Conservation (phyloP, 2,329 filamentous ascomycete genomes). For the Colletotrichum simmondsii region DNA sequence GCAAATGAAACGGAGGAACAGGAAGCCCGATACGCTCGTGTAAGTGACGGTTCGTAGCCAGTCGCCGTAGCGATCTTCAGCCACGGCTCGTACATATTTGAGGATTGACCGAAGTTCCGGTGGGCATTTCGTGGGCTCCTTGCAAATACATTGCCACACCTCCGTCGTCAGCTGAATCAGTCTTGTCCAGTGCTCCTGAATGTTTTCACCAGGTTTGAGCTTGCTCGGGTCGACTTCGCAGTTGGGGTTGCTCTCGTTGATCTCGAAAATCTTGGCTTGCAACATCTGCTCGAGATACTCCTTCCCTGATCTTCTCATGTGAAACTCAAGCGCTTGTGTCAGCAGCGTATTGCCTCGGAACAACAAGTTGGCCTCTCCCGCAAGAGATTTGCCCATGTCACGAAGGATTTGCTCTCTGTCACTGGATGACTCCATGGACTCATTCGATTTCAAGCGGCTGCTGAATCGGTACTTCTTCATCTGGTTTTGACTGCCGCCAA, state of each 20-base stretch:
- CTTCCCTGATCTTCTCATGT: slow-evolving; percentile 94
- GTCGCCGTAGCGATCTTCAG: slow-evolving; percentile 93
- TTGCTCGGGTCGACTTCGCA: slow-evolving; percentile 96
- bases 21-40: slow-evolving; percentile 93
- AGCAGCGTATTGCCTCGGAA: slow-evolving; percentile 95
- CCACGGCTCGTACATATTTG: slow-evolving; percentile 90
- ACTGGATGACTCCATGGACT: slow-evolving; percentile 69
- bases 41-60: slow-evolving; percentile 91
- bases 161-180: slow-evolving; percentile 82
- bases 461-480: slow-evolving; percentile 80
- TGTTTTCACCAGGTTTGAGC: slow-evolving; percentile 72
- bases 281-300: slow-evolving; percentile 92
- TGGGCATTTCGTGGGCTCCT: slow-evolving; percentile 80
- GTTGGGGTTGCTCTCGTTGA: slow-evolving; percentile 89
- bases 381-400: slow-evolving; percentile 82
- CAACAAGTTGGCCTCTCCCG: slow-evolving; percentile 90
- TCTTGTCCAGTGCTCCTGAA: slow-evolving; percentile 85
- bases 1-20: slow-evolving; percentile 95
- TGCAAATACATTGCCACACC: slow-evolving; percentile 85
- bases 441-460: slow-evolving; percentile 76
- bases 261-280: slow-evolving; percentile 85
- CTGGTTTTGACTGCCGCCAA: slow-evolving; percentile 79
- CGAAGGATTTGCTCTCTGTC: slow-evolving; percentile 79
- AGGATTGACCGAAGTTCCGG: slow-evolving; percentile 86
- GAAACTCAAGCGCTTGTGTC: slow-evolving; percentile 92